These are phyloP conservation scores for Arabis alpina DNA, from an alignment of 345 rosid species.

Conservation along the genomic window DNA sequence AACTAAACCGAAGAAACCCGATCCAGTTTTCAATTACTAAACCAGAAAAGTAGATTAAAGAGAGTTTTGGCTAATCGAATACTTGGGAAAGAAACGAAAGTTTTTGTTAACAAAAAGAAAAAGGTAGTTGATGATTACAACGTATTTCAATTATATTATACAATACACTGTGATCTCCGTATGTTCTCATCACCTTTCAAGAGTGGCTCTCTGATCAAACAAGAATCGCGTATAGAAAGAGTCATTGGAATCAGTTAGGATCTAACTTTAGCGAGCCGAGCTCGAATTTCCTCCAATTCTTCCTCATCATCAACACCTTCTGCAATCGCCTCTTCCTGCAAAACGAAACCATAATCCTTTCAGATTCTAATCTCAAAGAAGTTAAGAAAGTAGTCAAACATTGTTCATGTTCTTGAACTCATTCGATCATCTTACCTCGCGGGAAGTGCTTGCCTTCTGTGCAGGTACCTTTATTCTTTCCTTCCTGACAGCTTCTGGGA, in stretches of 20 bases:
- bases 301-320: conserved; percentile 90
- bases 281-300: conserved; percentile 89
- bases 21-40: neutral
- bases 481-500: conserved; percentile 82
- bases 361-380: neutral
- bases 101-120: conserved; percentile 11
- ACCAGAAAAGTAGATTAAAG: neutral
- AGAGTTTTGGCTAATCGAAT: neutral
- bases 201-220: neutral
- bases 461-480: conserved; percentile 73
- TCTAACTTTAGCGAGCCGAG: conserved; percentile 87
- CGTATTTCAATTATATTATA: conserved; percentile 31
- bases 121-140: conserved; percentile 15
- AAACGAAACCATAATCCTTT: neutral
- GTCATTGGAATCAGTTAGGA: conserved; percentile 50
- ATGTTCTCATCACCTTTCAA: conserved; percentile 3
- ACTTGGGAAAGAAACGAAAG: neutral
- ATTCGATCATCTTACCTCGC: conserved; percentile 51
- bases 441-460: conserved; percentile 56
- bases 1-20: neutral
- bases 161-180: conserved; percentile 22
- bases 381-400: neutral
- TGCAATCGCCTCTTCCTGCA: conserved; percentile 78
- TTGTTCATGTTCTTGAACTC: neutral
- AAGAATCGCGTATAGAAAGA: conserved; percentile 2